Evolutionary conservation across 1,284 basidiomycete species (phyloP).

Genomic region (Anthracocystis panici-leucophaei): DNA sequence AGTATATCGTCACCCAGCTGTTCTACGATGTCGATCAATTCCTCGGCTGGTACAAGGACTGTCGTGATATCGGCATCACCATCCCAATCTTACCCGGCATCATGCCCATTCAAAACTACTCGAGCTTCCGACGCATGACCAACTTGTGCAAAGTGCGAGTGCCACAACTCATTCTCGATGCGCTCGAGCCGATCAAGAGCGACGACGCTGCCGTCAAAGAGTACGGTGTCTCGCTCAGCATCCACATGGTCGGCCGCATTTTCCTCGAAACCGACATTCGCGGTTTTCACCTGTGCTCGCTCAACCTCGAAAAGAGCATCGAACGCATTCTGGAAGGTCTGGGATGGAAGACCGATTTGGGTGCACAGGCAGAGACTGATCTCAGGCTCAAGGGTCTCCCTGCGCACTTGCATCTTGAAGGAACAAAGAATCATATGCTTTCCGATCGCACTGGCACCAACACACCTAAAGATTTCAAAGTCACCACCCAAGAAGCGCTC

Average conservation of each 20-base stretch:
- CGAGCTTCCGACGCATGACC: conserved; percentile 89
- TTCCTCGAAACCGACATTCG: conserved; percentile 76
- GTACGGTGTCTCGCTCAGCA: conserved; percentile 76
- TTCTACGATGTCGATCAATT: conserved; percentile 88
- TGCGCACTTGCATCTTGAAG: conserved; percentile 33
- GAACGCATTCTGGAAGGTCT: conserved; percentile 79
- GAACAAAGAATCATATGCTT: conserved; percentile 46
- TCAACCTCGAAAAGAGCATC: conserved; percentile 97
- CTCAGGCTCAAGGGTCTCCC: conserved; percentile 23
- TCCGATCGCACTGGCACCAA: conserved; percentile 49
- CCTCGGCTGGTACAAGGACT: conserved; percentile 54
- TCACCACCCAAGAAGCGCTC: conserved; percentile 47
- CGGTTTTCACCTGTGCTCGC: conserved; percentile 94
- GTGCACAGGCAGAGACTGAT: conserved; percentile 19
- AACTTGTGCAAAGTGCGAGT: conserved; percentile 88
- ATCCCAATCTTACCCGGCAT: conserved; percentile 94
- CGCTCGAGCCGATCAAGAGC: conserved; percentile 78
- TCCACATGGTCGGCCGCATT: conserved; percentile 78
- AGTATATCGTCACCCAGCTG: conserved; percentile 95
- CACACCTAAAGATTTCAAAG: conserved; percentile 47
- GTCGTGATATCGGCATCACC: conserved; percentile 77
- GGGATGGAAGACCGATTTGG: conserved; percentile 42
- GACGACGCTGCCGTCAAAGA: conserved; percentile 92
- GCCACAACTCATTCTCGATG: conserved; percentile 78
- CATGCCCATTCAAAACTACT: conserved; percentile 98